A percentile compares a stretch with the other conserved stretches of the same genome.
phyloP scores from a whole-genome alignment of 306 rosid species.

The Cucumis melo region DNA sequence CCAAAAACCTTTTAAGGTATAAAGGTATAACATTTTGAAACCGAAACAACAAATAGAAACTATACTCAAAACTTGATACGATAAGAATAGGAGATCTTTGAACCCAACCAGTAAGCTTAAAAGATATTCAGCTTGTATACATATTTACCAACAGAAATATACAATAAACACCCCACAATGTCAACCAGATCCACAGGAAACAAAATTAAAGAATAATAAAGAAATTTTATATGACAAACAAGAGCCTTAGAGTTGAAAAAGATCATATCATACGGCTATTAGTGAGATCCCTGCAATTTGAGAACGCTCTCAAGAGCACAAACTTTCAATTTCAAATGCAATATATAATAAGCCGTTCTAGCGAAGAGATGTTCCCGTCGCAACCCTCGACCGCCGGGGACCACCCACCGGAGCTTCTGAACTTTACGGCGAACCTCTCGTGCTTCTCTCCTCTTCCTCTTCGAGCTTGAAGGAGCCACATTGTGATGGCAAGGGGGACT shows the following conservation, averaged over 20 bases:
- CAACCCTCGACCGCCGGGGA: not conserved
- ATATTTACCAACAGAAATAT: not conserved
- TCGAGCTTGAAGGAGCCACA: not conserved
- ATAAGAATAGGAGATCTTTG: too few species aligned
- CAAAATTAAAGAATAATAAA: not conserved
- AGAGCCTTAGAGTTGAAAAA: not conserved
- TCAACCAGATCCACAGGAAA: not conserved
- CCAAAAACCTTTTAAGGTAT: too few species aligned
- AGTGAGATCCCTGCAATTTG: not conserved
- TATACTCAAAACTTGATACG: too few species aligned
- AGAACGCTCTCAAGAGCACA: constrained; percentile 1
- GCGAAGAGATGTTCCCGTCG: not conserved
- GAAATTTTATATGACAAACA: not conserved
- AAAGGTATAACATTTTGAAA: too few species aligned
- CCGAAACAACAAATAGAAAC: too few species aligned
- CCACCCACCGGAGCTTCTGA: constrained; percentile 5
- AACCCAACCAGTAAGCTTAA: too few species aligned
- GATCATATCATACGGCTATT: not conserved
- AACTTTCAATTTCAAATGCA: constrained; percentile 3
- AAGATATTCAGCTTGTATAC: not conserved
- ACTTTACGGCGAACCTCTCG: not conserved
- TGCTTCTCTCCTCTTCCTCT: constrained; percentile 5
- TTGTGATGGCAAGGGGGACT: not conserved
- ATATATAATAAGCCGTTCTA: not conserved
- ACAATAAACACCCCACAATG: not conserved